Evolutionary conservation across 2,329 filamentous ascomycete species (phyloP), one percentile per base, ranked within the genome.

Genomic region (Aspergillus intermedius): DNA sequence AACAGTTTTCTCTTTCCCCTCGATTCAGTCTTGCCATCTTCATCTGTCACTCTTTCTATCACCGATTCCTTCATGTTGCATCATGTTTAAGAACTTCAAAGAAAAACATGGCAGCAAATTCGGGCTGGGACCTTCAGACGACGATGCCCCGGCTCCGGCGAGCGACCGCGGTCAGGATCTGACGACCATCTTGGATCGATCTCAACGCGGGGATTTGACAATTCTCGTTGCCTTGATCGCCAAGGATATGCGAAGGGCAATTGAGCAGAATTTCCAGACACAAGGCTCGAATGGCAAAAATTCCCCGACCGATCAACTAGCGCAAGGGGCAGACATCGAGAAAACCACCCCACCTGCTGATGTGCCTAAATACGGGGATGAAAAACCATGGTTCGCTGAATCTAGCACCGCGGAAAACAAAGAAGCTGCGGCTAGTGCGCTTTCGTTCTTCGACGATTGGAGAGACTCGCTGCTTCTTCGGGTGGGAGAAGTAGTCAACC

Each of bases 381-480:
- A 49, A 32, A 25, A 49, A 41, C 53, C 44, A 9, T 50, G 51
- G 41, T 22, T 49, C 5, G 49, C 49, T 4, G 48, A 46, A 3
- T 47, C 52, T 7, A 49, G 51, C 10, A 41, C 42, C 9, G 50
- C 45, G 59, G 49, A 53, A 63, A 51, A 63, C 57, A 58, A 69
- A 90, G 58, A 90, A 83, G 71, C 82, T 5, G 62, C 65, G 49
- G 51, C 79, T 53, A 83, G 86, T 47, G 78, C 83, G 1, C 64
- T 94, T 4, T 71, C 77, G 5, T 83, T 85, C 62, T 95, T 91
- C 63, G 82, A 86, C 49, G 85, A 88, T 54, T 97, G 91, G 91
- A 81, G 88, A 59, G 77, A 81, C 5, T 74, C 76, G 10, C 80
- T 95, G 8, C 72, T 88, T 37, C 77, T 81, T 49, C 80, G 90